Percentiles rank a stretch among this genome's conserved stretches.
Conservation (phyloP, 1,284 basidiomycete species). For the Microstroma glucosiphilum region DNA sequence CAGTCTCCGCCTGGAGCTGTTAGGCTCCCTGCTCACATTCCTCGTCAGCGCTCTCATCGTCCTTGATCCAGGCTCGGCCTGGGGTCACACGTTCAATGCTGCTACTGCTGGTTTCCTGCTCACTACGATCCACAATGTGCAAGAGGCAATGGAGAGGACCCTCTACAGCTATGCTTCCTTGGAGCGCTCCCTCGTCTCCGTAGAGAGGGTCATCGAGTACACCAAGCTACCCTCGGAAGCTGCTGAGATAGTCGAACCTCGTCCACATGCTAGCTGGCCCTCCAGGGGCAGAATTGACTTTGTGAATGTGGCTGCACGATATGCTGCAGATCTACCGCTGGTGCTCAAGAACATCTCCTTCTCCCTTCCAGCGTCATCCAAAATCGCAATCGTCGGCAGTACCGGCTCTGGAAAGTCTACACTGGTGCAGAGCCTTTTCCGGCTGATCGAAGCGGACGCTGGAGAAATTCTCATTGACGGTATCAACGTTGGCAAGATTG, state of each 20-base stretch:
- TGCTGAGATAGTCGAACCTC: not conserved
- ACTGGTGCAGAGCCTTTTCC: constrained; percentile 31
- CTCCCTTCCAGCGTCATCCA: constrained; percentile 61
- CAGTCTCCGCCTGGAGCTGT: not conserved
- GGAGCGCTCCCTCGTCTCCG: constrained; percentile 25
- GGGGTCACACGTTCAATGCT: not conserved
- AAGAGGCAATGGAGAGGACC: not conserved
- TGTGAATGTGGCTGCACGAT: constrained; percentile 53
- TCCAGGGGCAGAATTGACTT: constrained; percentile 53
- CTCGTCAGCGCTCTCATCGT: not conserved
- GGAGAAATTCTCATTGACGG: constrained; percentile 39
- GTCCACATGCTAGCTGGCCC: constrained; percentile 51
- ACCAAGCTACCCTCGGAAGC: constrained; percentile 16
- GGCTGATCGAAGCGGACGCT: constrained; percentile 31
- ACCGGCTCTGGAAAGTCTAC: constrained; percentile 54
- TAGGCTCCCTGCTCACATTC: not conserved
- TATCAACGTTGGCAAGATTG: constrained; percentile 54
- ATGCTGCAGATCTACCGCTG: constrained; percentile 55
- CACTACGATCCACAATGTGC: not conserved
- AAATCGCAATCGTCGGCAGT: constrained; percentile 76
- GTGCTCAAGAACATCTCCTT: constrained; percentile 56
- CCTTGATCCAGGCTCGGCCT: not conserved
- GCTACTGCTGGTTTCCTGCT: not conserved
- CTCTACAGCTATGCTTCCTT: constrained; percentile 17
- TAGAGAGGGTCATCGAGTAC: constrained; percentile 56